A percentile compares a stretch with the other conserved stretches of the same genome.
phyloP scores from a whole-genome alignment of 1,284 basidiomycete genomes.

The Cryptococcus sp. region DNA sequence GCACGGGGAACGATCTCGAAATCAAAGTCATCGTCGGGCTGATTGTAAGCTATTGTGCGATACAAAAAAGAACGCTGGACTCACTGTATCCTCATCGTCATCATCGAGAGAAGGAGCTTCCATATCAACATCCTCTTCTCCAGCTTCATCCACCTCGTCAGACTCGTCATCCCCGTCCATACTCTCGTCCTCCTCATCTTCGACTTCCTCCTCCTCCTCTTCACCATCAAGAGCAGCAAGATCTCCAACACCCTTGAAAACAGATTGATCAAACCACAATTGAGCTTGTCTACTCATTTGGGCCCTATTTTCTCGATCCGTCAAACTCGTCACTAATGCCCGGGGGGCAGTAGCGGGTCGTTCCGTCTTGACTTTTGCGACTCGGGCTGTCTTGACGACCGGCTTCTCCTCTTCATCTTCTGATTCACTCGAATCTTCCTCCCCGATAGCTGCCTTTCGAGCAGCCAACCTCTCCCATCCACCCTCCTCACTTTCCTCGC shows the following conservation, averaged over 20 bases:
- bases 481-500: slow-evolving; percentile 55
- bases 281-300: slow-evolving; percentile 54
- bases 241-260: slow-evolving; percentile 74
- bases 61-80: slow-evolving; percentile 1
- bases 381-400: slow-evolving; percentile 31
- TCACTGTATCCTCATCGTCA: slow-evolving; percentile 24
- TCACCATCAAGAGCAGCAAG: slow-evolving; percentile 53
- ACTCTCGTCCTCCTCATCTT: slow-evolving; percentile 45
- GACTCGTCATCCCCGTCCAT: slow-evolving; percentile 43
- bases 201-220: slow-evolving; percentile 51
- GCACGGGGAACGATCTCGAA: slow-evolving; percentile 71
- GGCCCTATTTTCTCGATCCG: slow-evolving; percentile 34
- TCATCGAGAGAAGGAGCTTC: slow-evolving; percentile 16
- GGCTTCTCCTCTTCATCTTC: slow-evolving; percentile 30
- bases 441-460: slow-evolving; percentile 58
- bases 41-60: background rate
- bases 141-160: slow-evolving; percentile 46
- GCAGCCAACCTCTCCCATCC: slow-evolving; percentile 71
- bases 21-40: slow-evolving; percentile 50
- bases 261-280: slow-evolving; percentile 93
- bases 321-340: slow-evolving; percentile 33
- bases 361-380: slow-evolving; percentile 20
- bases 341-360: background rate
- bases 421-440: slow-evolving; percentile 51
- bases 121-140: slow-evolving; percentile 35